A percentile compares a stretch with the other conserved stretches of the same genome.
These are phyloP conservation scores for Macrolepiota albuminosa DNA, from an alignment of 768 basidiomycete species.

Conservation along the genomic window DNA sequence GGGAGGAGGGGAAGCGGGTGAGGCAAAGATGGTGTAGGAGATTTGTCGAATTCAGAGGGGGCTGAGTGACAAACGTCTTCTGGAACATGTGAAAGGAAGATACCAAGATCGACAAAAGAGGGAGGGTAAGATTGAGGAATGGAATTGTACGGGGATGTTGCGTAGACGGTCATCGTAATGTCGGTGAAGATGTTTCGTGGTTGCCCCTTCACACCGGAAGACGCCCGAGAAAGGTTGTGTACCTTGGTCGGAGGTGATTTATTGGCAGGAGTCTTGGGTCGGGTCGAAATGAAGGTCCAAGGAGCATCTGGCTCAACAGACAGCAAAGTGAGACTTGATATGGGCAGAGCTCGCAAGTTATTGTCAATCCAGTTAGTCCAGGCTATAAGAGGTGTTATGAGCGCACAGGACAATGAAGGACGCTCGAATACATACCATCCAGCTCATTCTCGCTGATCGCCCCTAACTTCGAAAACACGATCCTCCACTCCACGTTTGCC, in stretches of 20 bases:
- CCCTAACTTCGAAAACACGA: conserved; percentile 70
- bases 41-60: conserved; percentile 9
- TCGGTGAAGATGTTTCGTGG: conserved; percentile 35
- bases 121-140: conserved; percentile 37
- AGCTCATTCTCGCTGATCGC: conserved; percentile 54
- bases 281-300: conserved; percentile 50
- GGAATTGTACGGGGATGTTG: conserved; percentile 36
- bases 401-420: conserved; percentile 17
- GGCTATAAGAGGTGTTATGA: conserved; percentile 36
- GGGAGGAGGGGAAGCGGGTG: conserved; percentile 47
- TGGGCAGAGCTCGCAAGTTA: conserved; percentile 36
- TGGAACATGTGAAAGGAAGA: conserved; percentile 29
- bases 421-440: conserved; percentile 62
- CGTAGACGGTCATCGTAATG: conserved; percentile 46
- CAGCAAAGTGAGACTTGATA: conserved; percentile 56
- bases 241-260: conserved; percentile 22
- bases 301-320: conserved; percentile 55
- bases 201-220: conserved; percentile 19
- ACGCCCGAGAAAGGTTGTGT: conserved; percentile 14
- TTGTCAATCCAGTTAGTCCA: conserved; percentile 56
- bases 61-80: conserved; percentile 20
- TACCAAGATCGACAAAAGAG: conserved; percentile 28
- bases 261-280: conserved; percentile 12
- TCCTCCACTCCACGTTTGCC: conserved; percentile 76
- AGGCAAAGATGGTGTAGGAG: conserved; percentile 7